Evolutionary conservation across 2,329 filamentous ascomycete species (phyloP).

Genomic region (Pseudocercospora fuligena): DNA sequence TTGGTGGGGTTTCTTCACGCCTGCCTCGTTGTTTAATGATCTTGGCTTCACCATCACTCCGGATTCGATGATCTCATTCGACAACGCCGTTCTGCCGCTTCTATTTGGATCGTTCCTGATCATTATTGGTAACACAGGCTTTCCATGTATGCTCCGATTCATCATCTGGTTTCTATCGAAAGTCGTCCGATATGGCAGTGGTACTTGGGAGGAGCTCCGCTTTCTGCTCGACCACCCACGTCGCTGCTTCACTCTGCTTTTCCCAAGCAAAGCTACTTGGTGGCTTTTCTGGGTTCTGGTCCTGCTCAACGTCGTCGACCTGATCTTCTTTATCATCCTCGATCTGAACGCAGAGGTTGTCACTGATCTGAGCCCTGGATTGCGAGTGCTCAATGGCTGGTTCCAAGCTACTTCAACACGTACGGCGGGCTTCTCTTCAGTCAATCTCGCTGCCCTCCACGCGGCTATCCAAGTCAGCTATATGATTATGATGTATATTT

Average conservation of each 20-base stretch:
- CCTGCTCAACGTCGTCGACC: conserved; percentile 78
- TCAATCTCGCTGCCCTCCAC: conserved; percentile 78
- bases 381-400: conserved; percentile 80
- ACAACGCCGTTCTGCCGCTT: conserved; percentile 74
- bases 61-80: conserved; percentile 92
- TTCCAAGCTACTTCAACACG: conserved; percentile 90
- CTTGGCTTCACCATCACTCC: conserved; percentile 91
- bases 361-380: conserved; percentile 68
- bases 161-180: conserved; percentile 83
- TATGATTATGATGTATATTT: conserved; percentile 99
- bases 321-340: conserved; percentile 89
- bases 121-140: conserved; percentile 92
- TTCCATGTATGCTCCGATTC: conserved; percentile 91
- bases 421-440: conserved; percentile 85
- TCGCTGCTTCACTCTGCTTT: conserved; percentile 93
- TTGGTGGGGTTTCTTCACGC: conserved; percentile 93
- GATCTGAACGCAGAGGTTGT: conserved; percentile 79
- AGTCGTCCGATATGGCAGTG: conserved; percentile 66
- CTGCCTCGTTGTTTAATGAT: conserved; percentile 90
- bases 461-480: conserved; percentile 93
- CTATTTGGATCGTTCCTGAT: conserved; percentile 84
- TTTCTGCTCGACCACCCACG: conserved; percentile 94
- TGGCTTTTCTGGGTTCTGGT: conserved; percentile 90
- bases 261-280: conserved; percentile 90
- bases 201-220: conserved; percentile 84